These are phyloP conservation scores for Quercus tomentella DNA, from an alignment of 331 rosid species.

Conservation along the genomic window DNA sequence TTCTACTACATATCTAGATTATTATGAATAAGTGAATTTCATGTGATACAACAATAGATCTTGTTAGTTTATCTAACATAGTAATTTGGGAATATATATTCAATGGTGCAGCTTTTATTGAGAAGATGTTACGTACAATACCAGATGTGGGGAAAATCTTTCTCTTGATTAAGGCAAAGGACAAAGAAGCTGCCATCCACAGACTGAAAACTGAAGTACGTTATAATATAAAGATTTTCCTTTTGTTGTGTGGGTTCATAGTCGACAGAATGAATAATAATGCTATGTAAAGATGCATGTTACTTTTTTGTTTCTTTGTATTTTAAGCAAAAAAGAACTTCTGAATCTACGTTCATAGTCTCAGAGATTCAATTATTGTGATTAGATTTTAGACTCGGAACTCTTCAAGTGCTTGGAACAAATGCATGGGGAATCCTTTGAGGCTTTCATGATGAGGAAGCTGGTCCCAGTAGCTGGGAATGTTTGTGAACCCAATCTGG, in stretches of 20 bases:
- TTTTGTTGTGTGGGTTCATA: background rate
- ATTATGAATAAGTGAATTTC: too few relatives aligned
- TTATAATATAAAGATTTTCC: background rate
- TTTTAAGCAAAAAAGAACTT: too few relatives aligned
- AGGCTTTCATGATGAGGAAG: background rate
- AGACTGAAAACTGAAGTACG: constrained; percentile 4
- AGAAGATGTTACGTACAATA: constrained; percentile 6
- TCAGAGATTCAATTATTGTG: too few relatives aligned
- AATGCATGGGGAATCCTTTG: background rate
- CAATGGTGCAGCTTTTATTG: constrained; percentile 1
- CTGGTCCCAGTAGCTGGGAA: constrained; percentile 6
- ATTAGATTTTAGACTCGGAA: background rate
- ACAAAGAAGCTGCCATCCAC: background rate
- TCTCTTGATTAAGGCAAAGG: constrained; percentile 15
- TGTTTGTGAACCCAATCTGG: background rate
- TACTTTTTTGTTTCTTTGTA: too few relatives aligned
- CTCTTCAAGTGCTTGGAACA: background rate
- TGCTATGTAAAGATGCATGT: too few relatives aligned
- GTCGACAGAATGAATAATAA: too few relatives aligned
- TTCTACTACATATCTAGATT: too few relatives aligned
- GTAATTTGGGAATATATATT: background rate
- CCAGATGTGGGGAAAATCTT: background rate
- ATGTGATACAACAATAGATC: too few relatives aligned
- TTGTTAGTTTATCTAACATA: too few relatives aligned
- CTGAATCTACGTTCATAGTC: too few relatives aligned